Evolutionary conservation across 2,329 filamentous ascomycete species (phyloP), one percentile per base, ranked within the genome.

Genomic region (Chrysoporthe austroafricana): DNA sequence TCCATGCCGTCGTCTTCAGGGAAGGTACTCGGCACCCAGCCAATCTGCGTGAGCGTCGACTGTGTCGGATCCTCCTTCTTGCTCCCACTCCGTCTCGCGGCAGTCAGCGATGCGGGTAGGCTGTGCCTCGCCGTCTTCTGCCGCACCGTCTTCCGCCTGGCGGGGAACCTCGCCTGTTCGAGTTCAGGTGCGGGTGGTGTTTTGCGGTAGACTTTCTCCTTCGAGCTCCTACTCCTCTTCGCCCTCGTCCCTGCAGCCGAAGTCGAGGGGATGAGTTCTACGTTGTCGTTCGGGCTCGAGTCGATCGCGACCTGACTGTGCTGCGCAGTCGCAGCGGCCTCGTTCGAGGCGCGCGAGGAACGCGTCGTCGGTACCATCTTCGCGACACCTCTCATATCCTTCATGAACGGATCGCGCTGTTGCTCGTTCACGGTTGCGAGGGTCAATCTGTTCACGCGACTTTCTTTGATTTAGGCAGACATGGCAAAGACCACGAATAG

Each of bases 1-100:
- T 57, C 58, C 6, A 62, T 67, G 11, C 67, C 68, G 26, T 69
- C 64, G 7, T 61, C 50, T 11, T 56, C 54, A 9, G 44, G 63
- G 34, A 39, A 70, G 11, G 68, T 68, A 52, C 68, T 68, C 5
- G 68, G 68, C 52, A 70, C 64, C 68, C 68, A 70, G 5, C 66
- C 74, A 13, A 78, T 73, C 68, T 79, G 76, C 2, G 77, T 79
- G 72, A 79, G 59, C 0, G 77, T 79, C 57, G 74, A 75, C 69
- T 79, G 78, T 43, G 71, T 72, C 32, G 74, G 66, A 4, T 63
- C 62, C n/a, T 63, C 62, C 14, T 57, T n/a, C 14, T 21, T 21
- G 5, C 1, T 46, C 50, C 7, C 54, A n/a, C n/a, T 62, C 32
- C 34, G 14, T 7, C n/a, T 7, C 4, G 43, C 34, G 6, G 14